phyloP scores from a whole-genome alignment of 148 eudicot genomes.

The Silene uniflora region DNA sequence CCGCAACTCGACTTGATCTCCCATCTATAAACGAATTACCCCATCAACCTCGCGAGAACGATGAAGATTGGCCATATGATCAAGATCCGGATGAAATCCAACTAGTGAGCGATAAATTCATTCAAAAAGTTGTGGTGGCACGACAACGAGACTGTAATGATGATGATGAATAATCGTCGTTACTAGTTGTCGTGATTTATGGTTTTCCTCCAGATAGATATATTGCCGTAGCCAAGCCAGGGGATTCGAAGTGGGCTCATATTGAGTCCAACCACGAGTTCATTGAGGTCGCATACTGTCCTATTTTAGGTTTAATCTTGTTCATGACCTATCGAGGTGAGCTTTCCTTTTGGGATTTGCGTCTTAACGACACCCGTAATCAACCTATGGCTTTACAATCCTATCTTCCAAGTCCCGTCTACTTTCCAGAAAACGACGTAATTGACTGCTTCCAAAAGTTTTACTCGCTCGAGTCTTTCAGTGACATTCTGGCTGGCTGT shows the following conservation, averaged over 20 bases:
- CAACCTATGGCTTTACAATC: neutral
- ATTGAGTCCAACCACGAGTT: neutral
- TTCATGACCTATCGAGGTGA: neutral
- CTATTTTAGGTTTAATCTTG: neutral
- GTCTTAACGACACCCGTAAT: neutral
- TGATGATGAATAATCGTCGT: too few species aligned
- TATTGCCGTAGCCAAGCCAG: slow-evolving; percentile 1
- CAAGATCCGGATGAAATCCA: too few species aligned
- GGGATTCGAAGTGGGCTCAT: neutral
- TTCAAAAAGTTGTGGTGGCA: neutral
- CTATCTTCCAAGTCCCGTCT: neutral
- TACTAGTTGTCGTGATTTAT: slow-evolving; percentile 5
- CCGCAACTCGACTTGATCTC: neutral
- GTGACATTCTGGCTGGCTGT: neutral
- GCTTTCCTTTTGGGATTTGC: neutral
- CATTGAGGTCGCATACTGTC: neutral
- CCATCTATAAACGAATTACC: neutral
- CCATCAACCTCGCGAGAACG: neutral
- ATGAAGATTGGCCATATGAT: neutral
- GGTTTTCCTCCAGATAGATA: neutral
- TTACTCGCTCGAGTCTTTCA: neutral
- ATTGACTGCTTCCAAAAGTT: too few species aligned
- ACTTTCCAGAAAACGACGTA: neutral
- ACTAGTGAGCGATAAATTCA: neutral
- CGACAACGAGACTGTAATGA: neutral